Base-by-base conservation (phyloP, 371 early-diverging fungal genomes). In the Lichtheimia ornata region DNA sequence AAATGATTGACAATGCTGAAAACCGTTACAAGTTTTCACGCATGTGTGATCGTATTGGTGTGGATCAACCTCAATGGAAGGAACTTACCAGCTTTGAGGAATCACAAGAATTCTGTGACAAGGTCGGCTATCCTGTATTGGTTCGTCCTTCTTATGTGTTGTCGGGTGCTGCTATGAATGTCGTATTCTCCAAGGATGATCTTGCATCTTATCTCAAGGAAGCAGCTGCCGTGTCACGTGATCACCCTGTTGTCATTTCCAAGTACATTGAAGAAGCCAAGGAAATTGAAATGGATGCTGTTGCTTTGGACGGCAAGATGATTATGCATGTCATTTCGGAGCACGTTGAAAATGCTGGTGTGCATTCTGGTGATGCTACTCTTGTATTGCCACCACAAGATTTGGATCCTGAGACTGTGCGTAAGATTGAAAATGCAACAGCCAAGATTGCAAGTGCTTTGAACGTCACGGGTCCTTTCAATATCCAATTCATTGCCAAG, bases 321-420 rank as follows among this genome's bases (percentile, higher is more conserved):
- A 65, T 94, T 40, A 86, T 91, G 84, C 94, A 95, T 69, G 94
- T 91, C 47, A 83, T 97, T 41, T 89, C 93, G 24, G 94, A 96
- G 78, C 97, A 97, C 70, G 92, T 97, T 30, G 97, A 97, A 76
- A 94, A 95, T 69, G 97, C 97, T 47, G 97, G 97, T 64, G 96
- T 96, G 15, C 97, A 97, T 82, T 95, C 95, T 56, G 97, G 97
- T 64, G 97, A 97, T 78, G 97, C 97, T 24, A 96, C 96, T 9
- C 74, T 97, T 44, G 88, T 97, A 27, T 84, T 95, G 61, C 96
- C 96, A 45, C 95, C 95, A 35, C 94, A 92, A 73, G 95, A 95
- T 71, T 75, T 94, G 64, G 94, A 93, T 64, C 91, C 92, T 24
- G 90, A 90, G 59, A 96, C 96, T 0, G 89, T 94, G 30, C 79